Evolutionary conservation across 208 protist genomes (phyloP).

Genomic region (Herpetomonas tarakana): DNA sequence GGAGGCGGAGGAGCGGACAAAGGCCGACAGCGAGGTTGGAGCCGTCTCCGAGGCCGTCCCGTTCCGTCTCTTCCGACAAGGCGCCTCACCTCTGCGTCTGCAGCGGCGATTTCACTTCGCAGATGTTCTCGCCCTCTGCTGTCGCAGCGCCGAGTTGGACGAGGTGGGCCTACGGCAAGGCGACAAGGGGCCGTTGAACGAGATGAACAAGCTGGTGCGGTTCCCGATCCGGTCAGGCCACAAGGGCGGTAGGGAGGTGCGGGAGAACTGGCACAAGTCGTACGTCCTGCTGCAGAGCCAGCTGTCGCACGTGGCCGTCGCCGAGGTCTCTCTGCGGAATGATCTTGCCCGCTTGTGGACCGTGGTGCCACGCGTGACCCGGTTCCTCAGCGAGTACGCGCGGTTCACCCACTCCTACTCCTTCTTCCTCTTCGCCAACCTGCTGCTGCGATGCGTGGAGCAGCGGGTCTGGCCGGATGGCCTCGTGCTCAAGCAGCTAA

Average conservation of each 20-base stretch:
- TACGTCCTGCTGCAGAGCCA: conserved; percentile 81
- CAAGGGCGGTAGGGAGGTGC: conserved; percentile 67
- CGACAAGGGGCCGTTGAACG: conserved; percentile 75
- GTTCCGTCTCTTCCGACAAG: too few relatives aligned
- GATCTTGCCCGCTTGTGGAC: conserved; percentile 69
- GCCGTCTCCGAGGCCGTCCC: neutral
- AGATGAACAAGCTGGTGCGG: conserved; percentile 68
- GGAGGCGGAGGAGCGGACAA: neutral
- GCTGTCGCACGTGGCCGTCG: conserved; percentile 46
- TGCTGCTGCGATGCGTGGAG: conserved; percentile 71
- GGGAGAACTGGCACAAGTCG: conserved; percentile 88
- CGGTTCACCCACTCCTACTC: conserved; percentile 33
- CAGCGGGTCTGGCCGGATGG: conserved; percentile 74
- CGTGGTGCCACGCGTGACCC: conserved; percentile 56
- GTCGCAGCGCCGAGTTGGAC: conserved; percentile 60
- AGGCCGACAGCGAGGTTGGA: neutral
- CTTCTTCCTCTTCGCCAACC: conserved; percentile 34
- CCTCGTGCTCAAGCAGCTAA: conserved; percentile 64
- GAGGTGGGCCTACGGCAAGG: conserved; percentile 80
- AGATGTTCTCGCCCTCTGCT: conserved; percentile 48
- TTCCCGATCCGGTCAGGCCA: conserved; percentile 64
- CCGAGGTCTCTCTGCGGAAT: conserved; percentile 74
- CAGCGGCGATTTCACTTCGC: conserved; percentile 10
- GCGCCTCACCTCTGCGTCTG: neutral
- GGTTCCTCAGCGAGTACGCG: conserved; percentile 70